Conservation (phyloP, 2,329 filamentous ascomycete species). For the Huntiella abstrusa region DNA sequence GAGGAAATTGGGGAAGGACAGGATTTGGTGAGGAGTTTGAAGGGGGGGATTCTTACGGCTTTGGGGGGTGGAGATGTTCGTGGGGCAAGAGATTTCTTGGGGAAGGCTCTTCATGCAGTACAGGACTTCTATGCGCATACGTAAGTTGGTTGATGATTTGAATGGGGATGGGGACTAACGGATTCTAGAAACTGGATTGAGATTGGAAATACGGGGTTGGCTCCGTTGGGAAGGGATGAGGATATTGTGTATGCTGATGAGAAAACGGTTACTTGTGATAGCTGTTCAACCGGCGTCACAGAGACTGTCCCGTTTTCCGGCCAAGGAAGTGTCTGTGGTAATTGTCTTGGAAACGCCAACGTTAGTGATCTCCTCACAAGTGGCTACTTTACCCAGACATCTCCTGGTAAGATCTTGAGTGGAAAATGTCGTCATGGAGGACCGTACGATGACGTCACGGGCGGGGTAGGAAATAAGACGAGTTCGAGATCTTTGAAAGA, state of each 20-base stretch:
- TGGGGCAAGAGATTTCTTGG: slow-evolving; percentile 8
- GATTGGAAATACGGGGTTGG: slow-evolving; percentile 4
- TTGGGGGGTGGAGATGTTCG: slow-evolving; percentile 5
- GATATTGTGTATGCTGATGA: slow-evolving; percentile 4
- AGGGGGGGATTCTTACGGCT: slow-evolving; percentile 4
- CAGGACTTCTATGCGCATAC: slow-evolving; percentile 12
- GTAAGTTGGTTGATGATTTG: slow-evolving; percentile 3
- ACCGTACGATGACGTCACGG: slow-evolving; percentile 2
- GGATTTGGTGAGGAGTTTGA: slow-evolving; percentile 7
- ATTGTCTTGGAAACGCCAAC: slow-evolving; percentile 3
- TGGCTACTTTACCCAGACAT: slow-evolving; percentile 7
- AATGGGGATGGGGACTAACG: background rate
- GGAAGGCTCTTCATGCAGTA: slow-evolving; percentile 11
- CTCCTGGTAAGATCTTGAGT: slow-evolving; percentile 1
- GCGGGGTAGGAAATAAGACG: background rate
- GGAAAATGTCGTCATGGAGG: slow-evolving; percentile 10
- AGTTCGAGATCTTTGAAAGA: background rate
- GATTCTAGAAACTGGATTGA: slow-evolving; percentile 9
- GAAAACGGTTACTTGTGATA: slow-evolving; percentile 1
- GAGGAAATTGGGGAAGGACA: slow-evolving; percentile 7
- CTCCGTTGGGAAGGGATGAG: slow-evolving; percentile 6
- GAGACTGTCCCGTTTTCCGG: background rate
- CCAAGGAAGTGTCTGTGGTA: slow-evolving; percentile 2
- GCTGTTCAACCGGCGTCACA: background rate
- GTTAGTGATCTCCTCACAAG: slow-evolving; percentile 2